Evolutionary conservation across 257 asterid genomes (phyloP).

Genomic region (Marsdenia floribunda): DNA sequence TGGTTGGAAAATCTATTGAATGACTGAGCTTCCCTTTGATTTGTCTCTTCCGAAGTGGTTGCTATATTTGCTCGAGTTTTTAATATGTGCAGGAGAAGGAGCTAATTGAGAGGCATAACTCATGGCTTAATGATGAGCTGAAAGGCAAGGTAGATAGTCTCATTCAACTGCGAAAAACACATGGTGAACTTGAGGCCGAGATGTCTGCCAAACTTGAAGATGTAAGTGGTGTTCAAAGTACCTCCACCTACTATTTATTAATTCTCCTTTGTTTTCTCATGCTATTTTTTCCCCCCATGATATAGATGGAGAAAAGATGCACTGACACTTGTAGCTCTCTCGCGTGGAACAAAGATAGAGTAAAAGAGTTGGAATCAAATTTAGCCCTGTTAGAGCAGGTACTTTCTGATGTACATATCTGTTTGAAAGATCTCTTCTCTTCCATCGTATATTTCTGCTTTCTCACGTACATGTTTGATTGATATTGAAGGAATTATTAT

Average conservation of each 20-base stretch:
- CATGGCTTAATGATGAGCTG: slow-evolving; percentile 92
- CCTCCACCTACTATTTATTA: not conserved
- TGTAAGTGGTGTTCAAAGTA: slow-evolving; percentile 30
- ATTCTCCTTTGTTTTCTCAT: not conserved
- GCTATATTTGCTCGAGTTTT: slow-evolving; percentile 1
- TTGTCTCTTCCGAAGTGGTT: not conserved
- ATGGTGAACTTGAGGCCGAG: slow-evolving; percentile 74
- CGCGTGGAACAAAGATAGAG: slow-evolving; percentile 61
- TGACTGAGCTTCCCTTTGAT: not conserved
- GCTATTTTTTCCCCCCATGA: not conserved
- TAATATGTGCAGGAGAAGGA: slow-evolving; percentile 73
- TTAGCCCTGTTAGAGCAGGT: slow-evolving; percentile 67
- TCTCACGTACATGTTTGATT: slow-evolving; percentile 7
- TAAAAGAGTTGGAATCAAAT: slow-evolving; percentile 71
- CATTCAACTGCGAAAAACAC: slow-evolving; percentile 56
- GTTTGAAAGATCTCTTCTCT: slow-evolving; percentile 2
- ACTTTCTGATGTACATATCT: slow-evolving; percentile 17
- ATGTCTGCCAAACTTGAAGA: slow-evolving; percentile 68
- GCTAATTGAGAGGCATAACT: slow-evolving; percentile 82
- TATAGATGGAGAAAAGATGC: slow-evolving; percentile 59
- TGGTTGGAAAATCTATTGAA: not conserved
- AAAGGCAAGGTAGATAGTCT: slow-evolving; percentile 52
- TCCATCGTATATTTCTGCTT: slow-evolving; percentile 4
- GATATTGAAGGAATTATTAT: slow-evolving; percentile 53
- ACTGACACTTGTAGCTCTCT: slow-evolving; percentile 52